Conservation (phyloP, 164 flowering plant species). For the Umbilicus rupestris region DNA sequence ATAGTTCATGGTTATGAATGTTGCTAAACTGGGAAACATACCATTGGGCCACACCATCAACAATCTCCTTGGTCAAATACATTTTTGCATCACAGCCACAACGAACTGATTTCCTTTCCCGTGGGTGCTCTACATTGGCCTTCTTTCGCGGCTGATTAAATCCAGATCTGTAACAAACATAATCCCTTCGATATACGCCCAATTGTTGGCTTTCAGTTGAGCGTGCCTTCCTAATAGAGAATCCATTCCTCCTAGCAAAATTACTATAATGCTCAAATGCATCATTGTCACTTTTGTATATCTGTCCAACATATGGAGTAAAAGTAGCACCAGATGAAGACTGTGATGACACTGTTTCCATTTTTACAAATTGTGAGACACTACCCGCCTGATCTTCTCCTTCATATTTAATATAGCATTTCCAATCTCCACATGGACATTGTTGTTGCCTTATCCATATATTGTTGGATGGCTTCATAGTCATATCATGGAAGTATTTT, state of each 20-base stretch:
- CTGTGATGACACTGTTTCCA: slow-evolving; percentile 17
- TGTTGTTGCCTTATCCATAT: slow-evolving; percentile 59
- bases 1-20: slow-evolving; percentile 64
- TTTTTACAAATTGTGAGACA: slow-evolving; percentile 28
- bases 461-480: slow-evolving; percentile 22
- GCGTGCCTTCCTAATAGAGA: slow-evolving; percentile 58
- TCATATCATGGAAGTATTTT: background rate
- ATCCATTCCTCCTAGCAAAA: slow-evolving; percentile 59
- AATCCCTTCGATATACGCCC: slow-evolving; percentile 55
- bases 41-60: slow-evolving; percentile 52
- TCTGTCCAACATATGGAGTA: slow-evolving; percentile 57
- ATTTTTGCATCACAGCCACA: slow-evolving; percentile 72
- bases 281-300: slow-evolving; percentile 53
- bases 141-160: slow-evolving; percentile 44
- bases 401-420: slow-evolving; percentile 45
- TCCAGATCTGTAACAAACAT: slow-evolving; percentile 66
- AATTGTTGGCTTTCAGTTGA: slow-evolving; percentile 46
- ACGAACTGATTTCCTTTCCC: slow-evolving; percentile 54
- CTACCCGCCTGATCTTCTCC: slow-evolving; percentile 25
- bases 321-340: slow-evolving; percentile 33
- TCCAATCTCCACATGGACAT: slow-evolving; percentile 78
- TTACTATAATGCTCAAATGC: slow-evolving; percentile 54
- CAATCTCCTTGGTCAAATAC: slow-evolving; percentile 52
- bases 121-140: slow-evolving; percentile 37
- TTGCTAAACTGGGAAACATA: slow-evolving; percentile 55